phyloP scores from a whole-genome alignment of 306 rosid genomes.

The Sicyos baderoa region DNA sequence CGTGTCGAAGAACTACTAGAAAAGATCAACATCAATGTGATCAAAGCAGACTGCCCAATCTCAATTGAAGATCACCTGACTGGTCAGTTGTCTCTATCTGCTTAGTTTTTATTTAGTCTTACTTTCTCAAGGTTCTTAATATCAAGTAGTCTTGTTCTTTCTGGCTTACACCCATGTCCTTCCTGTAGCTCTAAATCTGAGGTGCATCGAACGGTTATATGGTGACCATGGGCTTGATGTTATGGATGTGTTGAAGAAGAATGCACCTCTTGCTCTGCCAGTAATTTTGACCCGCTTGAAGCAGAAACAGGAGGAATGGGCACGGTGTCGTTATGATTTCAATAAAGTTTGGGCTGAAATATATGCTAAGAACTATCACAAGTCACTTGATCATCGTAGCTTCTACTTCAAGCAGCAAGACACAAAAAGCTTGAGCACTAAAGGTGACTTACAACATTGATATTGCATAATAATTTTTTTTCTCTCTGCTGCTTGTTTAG shows the following conservation, averaged over 20 bases:
- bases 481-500: background rate
- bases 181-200: slow-evolving; percentile 63
- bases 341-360: slow-evolving; percentile 98
- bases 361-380: slow-evolving; percentile 93
- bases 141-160: slow-evolving; percentile 3
- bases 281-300: slow-evolving; percentile 85
- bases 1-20: slow-evolving; percentile 88
- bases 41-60: slow-evolving; percentile 59
- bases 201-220: slow-evolving; percentile 92
- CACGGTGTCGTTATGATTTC: slow-evolving; percentile 83
- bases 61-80: slow-evolving; percentile 82
- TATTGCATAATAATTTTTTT: background rate
- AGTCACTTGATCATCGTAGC: slow-evolving; percentile 98
- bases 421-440: slow-evolving; percentile 83
- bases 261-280: slow-evolving; percentile 78
- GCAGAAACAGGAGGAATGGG: slow-evolving; percentile 99
- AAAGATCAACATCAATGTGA: slow-evolving; percentile 58
- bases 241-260: slow-evolving; percentile 84
- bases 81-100: slow-evolving; percentile 70
- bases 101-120: slow-evolving; percentile 24
- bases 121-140: slow-evolving; percentile 21
- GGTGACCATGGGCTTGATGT: slow-evolving; percentile 99
- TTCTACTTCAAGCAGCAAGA: slow-evolving; percentile 99
- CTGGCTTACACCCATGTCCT: background rate
- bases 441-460: slow-evolving; percentile 43